A percentile compares a stretch with the other conserved stretches of the same genome.
Conservation (phyloP, 148 eudicot genomes). For the Rhododendron griersonianum region DNA sequence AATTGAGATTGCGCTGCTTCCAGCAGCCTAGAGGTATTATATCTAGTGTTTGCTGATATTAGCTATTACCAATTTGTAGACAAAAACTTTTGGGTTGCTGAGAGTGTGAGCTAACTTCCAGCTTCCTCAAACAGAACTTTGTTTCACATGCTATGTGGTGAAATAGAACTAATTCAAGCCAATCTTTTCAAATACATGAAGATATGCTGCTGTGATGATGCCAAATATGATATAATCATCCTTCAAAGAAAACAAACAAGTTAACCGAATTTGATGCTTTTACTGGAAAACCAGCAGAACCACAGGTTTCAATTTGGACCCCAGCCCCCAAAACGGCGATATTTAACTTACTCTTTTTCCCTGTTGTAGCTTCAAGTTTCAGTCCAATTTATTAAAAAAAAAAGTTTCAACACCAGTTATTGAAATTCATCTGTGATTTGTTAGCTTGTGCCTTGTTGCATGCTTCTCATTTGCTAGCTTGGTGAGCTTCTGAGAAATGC, state of each 20-base stretch:
- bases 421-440: neutral
- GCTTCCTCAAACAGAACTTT: neutral
- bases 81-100: neutral
- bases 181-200: neutral
- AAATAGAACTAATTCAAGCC: neutral
- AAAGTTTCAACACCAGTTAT: too few species aligned
- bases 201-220: neutral
- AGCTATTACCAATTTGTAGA: neutral
- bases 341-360: neutral
- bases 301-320: neutral
- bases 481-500: neutral
- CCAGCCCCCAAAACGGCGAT: neutral
- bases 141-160: neutral
- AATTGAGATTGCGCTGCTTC: constrained; percentile 92
- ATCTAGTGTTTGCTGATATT: neutral
- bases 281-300: neutral
- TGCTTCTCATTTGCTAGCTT: neutral
- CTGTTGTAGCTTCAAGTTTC: neutral
- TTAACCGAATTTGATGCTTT: neutral
- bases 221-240: neutral
- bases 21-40: constrained; percentile 40
- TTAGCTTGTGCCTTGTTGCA: neutral
- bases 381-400: neutral
- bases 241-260: neutral
- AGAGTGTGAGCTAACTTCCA: neutral